phyloP scores from a whole-genome alignment of 129 eudicot genomes.

The Flaveria sonorensis region DNA sequence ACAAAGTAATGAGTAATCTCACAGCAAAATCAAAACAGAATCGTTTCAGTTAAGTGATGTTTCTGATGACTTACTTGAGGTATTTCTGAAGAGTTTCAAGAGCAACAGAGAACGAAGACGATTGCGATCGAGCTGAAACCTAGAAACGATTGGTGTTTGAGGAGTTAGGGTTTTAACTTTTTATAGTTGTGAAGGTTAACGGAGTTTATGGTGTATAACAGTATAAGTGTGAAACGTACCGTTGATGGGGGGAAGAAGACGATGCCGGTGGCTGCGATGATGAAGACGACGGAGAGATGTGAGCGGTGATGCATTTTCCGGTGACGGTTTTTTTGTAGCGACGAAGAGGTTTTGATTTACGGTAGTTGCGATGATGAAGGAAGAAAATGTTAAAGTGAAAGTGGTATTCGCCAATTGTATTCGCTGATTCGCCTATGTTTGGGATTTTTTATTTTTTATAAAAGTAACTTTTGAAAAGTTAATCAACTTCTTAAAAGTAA shows the following conservation, averaged over 20 bases:
- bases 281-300: slow-evolving; percentile 17
- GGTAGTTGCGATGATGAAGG: neutral
- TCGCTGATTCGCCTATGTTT: too few species aligned
- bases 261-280: slow-evolving; percentile 28
- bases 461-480: too few species aligned
- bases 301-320: slow-evolving; percentile 33
- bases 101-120: slow-evolving; percentile 59
- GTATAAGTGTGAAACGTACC: slow-evolving; percentile 25
- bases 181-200: neutral
- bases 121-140: slow-evolving; percentile 39
- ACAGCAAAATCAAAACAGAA: neutral
- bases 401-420: neutral
- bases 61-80: slow-evolving; percentile 43
- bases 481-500: too few species aligned
- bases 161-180: slow-evolving; percentile 34
- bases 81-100: slow-evolving; percentile 64
- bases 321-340: slow-evolving; percentile 13
- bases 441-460: too few species aligned
- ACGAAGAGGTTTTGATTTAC: neutral
- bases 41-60: neutral
- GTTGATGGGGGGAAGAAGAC: slow-evolving; percentile 28
- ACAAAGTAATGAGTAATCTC: neutral
- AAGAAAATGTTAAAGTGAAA: neutral
- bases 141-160: slow-evolving; percentile 10
- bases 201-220: neutral